Conservation (phyloP, 176 grass and related monocot species). For the Sorghum bicolor region Sorghum_bicolor_NCBIv3 NC_012878.2:9552501-9553000, state of each 20-base stretch:
- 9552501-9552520: not conserved
- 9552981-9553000: too few relatives aligned
- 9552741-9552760: not conserved
- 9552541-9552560: too few relatives aligned
- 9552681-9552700: not conserved
- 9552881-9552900: not conserved
- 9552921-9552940: too few relatives aligned
- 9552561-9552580: too few relatives aligned
- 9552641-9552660: not conserved
- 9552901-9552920: too few relatives aligned
- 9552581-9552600: not conserved
- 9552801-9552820: not conserved
- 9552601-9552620: not conserved
- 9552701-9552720: not conserved
- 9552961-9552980: too few relatives aligned
- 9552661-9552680: not conserved
- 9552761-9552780: not conserved
- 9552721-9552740: slow-evolving; percentile 3
- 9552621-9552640: not conserved
- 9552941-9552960: too few relatives aligned
- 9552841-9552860: not conserved
- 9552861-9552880: not conserved
- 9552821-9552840: not conserved
- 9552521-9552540: not conserved
- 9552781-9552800: not conserved